Conservation (phyloP, 2,329 filamentous ascomycete species). For the Hymenoscyphus fructigenus region DNA sequence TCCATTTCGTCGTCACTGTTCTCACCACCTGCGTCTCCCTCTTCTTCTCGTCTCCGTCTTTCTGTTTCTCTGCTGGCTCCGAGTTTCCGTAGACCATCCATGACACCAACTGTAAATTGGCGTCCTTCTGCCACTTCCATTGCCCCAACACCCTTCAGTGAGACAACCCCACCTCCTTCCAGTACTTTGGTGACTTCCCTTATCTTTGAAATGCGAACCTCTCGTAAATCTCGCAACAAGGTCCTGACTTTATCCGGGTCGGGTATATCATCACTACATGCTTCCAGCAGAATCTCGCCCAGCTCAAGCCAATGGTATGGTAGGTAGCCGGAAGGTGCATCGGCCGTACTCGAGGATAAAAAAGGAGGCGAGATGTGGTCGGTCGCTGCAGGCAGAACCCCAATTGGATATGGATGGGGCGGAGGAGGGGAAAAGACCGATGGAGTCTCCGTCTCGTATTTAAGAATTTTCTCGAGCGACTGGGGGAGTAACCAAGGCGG, state of each 20-base stretch:
- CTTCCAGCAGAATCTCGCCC: slow-evolving; percentile 80
- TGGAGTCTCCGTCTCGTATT: slow-evolving; percentile 72
- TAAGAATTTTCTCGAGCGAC: slow-evolving; percentile 74
- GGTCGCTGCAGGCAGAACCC: slow-evolving; percentile 29
- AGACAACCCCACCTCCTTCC: slow-evolving; percentile 73
- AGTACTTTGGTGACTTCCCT: slow-evolving; percentile 70
- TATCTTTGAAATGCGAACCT: slow-evolving; percentile 89
- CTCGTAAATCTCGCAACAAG: slow-evolving; percentile 76
- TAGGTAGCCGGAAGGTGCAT: slow-evolving; percentile 66
- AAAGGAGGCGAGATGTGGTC: slow-evolving; percentile 68
- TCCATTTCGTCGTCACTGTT: slow-evolving; percentile 54
- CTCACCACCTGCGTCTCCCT: slow-evolving; percentile 53
- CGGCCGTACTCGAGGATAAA: slow-evolving; percentile 69
- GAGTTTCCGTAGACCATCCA: slow-evolving; percentile 84
- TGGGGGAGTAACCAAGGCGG: slow-evolving; percentile 83
- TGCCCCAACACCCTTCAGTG: slow-evolving; percentile 73
- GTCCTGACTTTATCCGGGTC: slow-evolving; percentile 72
- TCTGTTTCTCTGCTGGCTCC: slow-evolving; percentile 77
- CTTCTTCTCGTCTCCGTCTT: slow-evolving; percentile 70
- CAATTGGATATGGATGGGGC: slow-evolving; percentile 56
- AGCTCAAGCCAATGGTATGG: slow-evolving; percentile 97
- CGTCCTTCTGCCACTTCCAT: slow-evolving; percentile 91
- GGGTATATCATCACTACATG: slow-evolving; percentile 79
- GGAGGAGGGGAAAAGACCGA: slow-evolving; percentile 77
- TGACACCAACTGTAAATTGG: slow-evolving; percentile 78